These are phyloP conservation scores for Sindora glabra DNA, from an alignment of 306 rosid genomes.

Conservation along the genomic window DNA sequence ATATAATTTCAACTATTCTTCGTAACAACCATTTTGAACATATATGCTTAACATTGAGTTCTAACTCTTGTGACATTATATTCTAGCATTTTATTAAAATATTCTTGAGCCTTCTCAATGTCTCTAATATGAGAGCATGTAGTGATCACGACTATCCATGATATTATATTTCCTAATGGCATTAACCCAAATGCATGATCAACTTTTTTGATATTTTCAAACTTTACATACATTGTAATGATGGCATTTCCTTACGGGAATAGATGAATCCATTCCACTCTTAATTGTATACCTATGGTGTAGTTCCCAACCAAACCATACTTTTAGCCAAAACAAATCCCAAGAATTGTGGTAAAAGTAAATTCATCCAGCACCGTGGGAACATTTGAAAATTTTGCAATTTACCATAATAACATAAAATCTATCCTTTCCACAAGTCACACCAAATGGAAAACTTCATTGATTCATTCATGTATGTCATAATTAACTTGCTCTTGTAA, in stretches of 20 bases:
- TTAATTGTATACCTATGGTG: conserved; percentile 56
- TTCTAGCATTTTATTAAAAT: conserved; percentile 54
- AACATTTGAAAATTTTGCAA: no score
- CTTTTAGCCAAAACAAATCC: conserved; percentile 40
- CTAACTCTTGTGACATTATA: conserved; percentile 53
- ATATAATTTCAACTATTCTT: conserved; percentile 53
- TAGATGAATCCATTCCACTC: conserved; percentile 52
- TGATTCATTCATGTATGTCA: no score
- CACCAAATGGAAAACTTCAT: no score
- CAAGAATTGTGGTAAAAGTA: conserved; percentile 49
- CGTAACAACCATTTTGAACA: conserved; percentile 48
- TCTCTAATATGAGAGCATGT: conserved; percentile 47
- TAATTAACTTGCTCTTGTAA: no score
- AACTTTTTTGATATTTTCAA: conserved; percentile 45
- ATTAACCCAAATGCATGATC: conserved; percentile 31
- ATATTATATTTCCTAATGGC: conserved; percentile 52
- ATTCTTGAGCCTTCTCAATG: conserved; percentile 38
- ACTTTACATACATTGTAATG: conserved; percentile 59
- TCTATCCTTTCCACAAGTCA: no score
- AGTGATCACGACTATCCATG: conserved; percentile 63
- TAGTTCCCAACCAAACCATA: conserved; percentile 33
- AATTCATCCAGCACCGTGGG: conserved; percentile 55
- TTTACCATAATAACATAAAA: no score
- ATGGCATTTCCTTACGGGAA: conserved; percentile 60
- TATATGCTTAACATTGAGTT: conserved; percentile 58